Percentiles rank a stretch among this genome's conserved stretches.
These are phyloP conservation scores for Medicago arabica DNA, from an alignment of 306 rosid species.

Conservation along the genomic window DNA sequence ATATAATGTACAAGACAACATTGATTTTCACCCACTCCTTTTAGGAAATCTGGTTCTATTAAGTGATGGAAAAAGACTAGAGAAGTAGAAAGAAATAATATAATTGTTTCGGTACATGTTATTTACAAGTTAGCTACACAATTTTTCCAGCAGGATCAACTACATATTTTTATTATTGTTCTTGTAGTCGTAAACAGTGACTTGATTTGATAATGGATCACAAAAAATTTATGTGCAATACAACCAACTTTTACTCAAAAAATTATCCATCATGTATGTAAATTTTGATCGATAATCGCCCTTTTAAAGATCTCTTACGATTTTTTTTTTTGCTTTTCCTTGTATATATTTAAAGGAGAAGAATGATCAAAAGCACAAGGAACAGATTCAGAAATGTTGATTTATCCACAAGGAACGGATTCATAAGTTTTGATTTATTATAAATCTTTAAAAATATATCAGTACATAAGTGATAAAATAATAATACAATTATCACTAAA, in stretches of 20 bases:
- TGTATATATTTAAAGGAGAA: neutral
- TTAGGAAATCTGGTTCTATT: neutral
- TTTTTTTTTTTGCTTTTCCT: too few relatives aligned
- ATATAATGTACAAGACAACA: too few relatives aligned
- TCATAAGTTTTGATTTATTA: too few relatives aligned
- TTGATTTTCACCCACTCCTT: too few relatives aligned
- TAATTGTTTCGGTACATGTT: neutral
- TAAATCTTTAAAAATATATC: too few relatives aligned
- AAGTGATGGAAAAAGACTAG: neutral
- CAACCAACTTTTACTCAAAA: neutral
- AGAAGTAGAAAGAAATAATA: neutral
- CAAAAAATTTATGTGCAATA: neutral
- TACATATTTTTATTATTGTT: neutral
- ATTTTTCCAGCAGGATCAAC: neutral
- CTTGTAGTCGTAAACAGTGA: too few relatives aligned
- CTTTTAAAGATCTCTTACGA: too few relatives aligned
- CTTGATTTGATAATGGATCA: neutral
- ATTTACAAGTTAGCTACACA: constrained; percentile 1
- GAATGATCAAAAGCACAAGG: neutral
- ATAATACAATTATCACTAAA: too few relatives aligned
- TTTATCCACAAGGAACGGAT: too few relatives aligned
- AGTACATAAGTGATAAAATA: too few relatives aligned
- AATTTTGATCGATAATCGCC: neutral
- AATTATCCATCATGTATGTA: neutral
- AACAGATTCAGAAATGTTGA: too few relatives aligned